Conservation (phyloP, 768 basidiomycete genomes). For the Pleurotus salmoneostramineus region DNA sequence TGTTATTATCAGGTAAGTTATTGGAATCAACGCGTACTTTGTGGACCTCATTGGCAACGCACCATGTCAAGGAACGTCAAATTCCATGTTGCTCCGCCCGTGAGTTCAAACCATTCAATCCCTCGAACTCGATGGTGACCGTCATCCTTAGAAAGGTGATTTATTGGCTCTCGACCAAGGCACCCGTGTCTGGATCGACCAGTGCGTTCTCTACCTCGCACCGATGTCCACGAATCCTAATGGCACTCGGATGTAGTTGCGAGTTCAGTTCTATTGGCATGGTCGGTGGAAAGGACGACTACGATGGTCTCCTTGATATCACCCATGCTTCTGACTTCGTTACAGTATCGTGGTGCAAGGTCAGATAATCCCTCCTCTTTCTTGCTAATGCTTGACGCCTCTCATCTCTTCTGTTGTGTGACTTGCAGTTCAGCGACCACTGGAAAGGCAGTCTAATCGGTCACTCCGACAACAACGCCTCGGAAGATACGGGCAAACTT, state of each 20-base stretch:
- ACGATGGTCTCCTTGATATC: conserved; percentile 1
- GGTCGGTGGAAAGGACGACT: not conserved
- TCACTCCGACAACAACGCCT: conserved; percentile 39
- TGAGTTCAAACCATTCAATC: not conserved
- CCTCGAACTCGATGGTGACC: not conserved
- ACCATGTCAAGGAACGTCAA: not conserved
- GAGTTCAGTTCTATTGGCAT: conserved; percentile 1
- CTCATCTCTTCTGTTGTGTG: no score
- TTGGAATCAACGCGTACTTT: no score
- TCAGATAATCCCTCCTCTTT: no score
- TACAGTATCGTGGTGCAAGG: conserved; percentile 2
- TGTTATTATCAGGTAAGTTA: not conserved
- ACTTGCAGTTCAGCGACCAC: conserved; percentile 22
- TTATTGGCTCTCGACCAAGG: not conserved
- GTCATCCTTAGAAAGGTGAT: not conserved
- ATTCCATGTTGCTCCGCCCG: not conserved
- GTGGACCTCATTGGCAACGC: not conserved
- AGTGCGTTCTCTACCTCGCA: not conserved
- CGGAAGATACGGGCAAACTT: conserved; percentile 18
- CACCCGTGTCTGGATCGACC: not conserved
- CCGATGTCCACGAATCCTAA: no score
- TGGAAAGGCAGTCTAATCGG: conserved; percentile 43
- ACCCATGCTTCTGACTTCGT: conserved; percentile 1
- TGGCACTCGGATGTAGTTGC: not conserved
- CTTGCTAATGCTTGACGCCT: not conserved